Base-by-base conservation (phyloP, 805 yeast species). In the Zygosaccharomyces bailii region DNA sequence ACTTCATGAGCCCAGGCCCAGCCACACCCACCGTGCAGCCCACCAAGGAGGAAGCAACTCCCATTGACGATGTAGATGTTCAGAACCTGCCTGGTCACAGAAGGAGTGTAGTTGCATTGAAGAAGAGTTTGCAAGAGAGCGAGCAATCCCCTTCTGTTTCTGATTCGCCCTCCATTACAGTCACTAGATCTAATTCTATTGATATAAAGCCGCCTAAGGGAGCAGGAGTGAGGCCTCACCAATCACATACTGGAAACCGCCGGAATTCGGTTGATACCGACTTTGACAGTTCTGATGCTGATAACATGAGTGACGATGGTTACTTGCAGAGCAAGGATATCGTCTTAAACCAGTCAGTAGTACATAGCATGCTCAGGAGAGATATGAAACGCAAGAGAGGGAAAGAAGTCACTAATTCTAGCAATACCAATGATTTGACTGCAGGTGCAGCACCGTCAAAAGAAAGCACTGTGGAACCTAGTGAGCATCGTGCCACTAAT, bases 341-440 rank as follows among this genome's bases (percentile, higher is more conserved):
- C 27, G 50, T 56, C 8, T 31, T 56, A 13, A 56, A 55, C 30
- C 54, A 52, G 34, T 37, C 57, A 1, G 36, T 50, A 9, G 41
- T 56, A 14, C 51, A 54, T 16, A 48, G 51, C 23, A 54, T 46
- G 16, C 18, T 57, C 8, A 56, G 51, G 41, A 51, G 51, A 18
- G 62, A 55, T 31, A 50, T 55, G 56, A 55, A 56, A 30, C 36
- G 60, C 35, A 57, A 54, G 35, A 48, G 61, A 19, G 41, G 45
- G 20, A 43, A 45, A 38, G 46, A 34, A 23, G 19, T 20, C 10
- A 31, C 27, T 16, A 19, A 18, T n/a, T 5, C 27, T 31, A 21
- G 17, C 13, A 24, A n/a, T 19, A 13, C 18, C 18, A 41, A 44
- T 17, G 20, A 18, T 19, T 6, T 27, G 17, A 18, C 18, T 11